Conservation (phyloP, 345 rosid species). For the Eucalyptus sideroxylon region DNA sequence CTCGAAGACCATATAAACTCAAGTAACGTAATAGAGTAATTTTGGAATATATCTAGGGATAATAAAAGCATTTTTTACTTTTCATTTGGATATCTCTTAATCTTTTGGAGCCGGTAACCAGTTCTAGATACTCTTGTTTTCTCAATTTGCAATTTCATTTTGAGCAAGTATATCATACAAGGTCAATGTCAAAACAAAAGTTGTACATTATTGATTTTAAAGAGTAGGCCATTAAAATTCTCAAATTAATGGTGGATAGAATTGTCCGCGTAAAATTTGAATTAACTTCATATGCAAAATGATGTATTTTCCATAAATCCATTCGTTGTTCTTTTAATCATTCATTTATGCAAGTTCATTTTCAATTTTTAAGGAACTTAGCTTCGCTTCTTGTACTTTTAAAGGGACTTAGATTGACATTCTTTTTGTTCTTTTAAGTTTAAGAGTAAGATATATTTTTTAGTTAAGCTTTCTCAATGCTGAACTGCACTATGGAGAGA, state of each 20-base stretch:
- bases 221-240: background rate
- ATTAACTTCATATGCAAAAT: accelerated
- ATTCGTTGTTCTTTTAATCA: background rate
- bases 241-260: background rate
- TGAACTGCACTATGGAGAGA: background rate
- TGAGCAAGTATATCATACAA: background rate
- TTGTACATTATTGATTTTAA: background rate
- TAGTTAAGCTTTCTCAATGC: background rate
- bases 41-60: background rate
- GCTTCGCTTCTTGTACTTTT: background rate
- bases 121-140: background rate
- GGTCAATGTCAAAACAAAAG: background rate
- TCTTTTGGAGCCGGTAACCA: background rate
- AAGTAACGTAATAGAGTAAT: background rate
- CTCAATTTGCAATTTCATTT: background rate
- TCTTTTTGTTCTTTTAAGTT: background rate
- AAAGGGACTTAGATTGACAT: background rate
- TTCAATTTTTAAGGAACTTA: background rate
- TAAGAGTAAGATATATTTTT: background rate
- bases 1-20: background rate
- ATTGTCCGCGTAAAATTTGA: background rate
- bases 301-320: background rate
- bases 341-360: background rate
- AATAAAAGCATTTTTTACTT: background rate
- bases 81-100: background rate